Base-by-base conservation (phyloP, 1,284 basidiomycete species). In the Ceratobasidium sp. region DNA sequence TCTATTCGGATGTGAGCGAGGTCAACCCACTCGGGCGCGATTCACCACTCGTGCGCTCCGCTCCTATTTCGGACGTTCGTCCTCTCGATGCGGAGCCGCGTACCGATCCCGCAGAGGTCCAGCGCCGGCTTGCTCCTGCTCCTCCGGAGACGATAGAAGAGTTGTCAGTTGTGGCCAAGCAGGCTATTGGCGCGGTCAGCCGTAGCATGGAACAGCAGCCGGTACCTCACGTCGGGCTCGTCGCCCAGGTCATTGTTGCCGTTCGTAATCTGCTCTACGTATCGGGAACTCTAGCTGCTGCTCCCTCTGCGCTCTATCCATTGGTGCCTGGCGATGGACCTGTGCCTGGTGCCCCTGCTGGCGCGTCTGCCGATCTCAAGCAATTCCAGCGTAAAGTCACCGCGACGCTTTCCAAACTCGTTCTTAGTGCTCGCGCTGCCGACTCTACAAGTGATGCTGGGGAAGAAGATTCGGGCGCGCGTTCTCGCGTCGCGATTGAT, bases 1-100 rank as follows among this genome's bases (percentile, higher is more conserved):
- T 89, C 41, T 88, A 90, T 78, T 93, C 92, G 18, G 92, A 94
- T 75, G 89, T 90, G 78, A 93, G 91, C 14, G 90, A 90, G 55
- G 82, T 91, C 55, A 87, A 89, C 58, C 90, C 90, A n/a, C 79
- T 76, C 41, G 72, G 62, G 16, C 46, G 66, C 23, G 30, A 55
- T 30, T 74, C 73, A 30, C 66, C 66, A 47, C 54, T 46, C 26
- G 54, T 70, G 21, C 74, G 72, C 41, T 69, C 54, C 23, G 66
- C 47, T 50, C 54, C 54, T 16, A 50, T 57, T 18, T 43, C 38
- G 21, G 62, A 57, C 52, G 47, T 57, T 2, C 70, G 49, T 28
- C 64, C 23, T 26, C 16, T 41, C 11, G 63, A 69, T 23, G 50
- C 44, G 7, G 63, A 62, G 63, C 72, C 71, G 16, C 61, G 35